Evolutionary conservation across 805 yeast genomes (phyloP).

Genomic region (Wickerhamiella nectarea): DNA sequence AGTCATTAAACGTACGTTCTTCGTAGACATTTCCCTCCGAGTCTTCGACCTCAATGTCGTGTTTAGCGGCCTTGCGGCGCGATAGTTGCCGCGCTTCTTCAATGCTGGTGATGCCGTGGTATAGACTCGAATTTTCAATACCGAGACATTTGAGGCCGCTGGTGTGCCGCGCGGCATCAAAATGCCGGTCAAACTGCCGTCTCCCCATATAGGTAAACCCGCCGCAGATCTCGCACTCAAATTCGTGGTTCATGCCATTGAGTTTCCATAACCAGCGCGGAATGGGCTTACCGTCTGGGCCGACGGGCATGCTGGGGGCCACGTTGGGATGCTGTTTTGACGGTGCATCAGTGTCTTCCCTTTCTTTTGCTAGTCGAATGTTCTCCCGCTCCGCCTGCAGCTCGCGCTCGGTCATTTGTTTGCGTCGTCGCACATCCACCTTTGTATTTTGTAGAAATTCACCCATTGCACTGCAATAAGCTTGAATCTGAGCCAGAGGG

Average conservation of each 20-base stretch:
- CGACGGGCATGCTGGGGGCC: constrained; percentile 54
- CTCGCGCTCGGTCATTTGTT: constrained; percentile 48
- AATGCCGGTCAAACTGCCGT: constrained; percentile 57
- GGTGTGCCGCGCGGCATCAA: constrained; percentile 52
- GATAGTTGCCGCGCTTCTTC: constrained; percentile 48
- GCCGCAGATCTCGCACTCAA: constrained; percentile 79
- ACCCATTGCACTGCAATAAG: constrained; percentile 26
- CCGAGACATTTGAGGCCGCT: constrained; percentile 69
- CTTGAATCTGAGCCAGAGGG: not conserved
- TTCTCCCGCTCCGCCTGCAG: constrained; percentile 46
- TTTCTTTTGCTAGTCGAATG: not conserved
- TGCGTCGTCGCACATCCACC: constrained; percentile 48
- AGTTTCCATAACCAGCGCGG: constrained; percentile 88
- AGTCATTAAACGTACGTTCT: constrained; percentile 64
- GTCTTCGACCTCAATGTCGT: constrained; percentile 74
- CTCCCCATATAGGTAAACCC: constrained; percentile 61
- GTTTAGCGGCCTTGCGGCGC: constrained; percentile 30
- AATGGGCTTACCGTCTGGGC: constrained; percentile 81
- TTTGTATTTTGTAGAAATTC: constrained; percentile 38
- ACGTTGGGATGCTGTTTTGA: constrained; percentile 20
- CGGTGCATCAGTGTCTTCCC: constrained; percentile 23
- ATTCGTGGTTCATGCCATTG: constrained; percentile 66
- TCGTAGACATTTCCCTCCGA: constrained; percentile 87
- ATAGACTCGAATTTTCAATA: constrained; percentile 39
- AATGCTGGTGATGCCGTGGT: constrained; percentile 52